Base-by-base conservation (phyloP, 2,329 filamentous ascomycete genomes). In the Fusarium nodosum region DNA sequence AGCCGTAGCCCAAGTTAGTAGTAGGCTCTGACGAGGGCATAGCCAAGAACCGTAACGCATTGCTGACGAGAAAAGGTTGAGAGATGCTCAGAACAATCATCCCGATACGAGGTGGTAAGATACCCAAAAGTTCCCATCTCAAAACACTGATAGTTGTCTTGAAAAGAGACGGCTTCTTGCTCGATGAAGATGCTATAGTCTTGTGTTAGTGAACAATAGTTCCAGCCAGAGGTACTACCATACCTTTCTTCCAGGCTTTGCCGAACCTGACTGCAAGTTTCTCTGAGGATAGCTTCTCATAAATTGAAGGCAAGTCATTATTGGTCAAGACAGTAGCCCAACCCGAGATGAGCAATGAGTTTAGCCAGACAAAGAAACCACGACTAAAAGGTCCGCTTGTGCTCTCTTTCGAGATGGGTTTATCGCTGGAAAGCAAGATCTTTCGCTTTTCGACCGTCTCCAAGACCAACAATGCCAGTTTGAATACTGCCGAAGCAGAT, bases 261-360 rank as follows among this genome's bases (percentile, higher is more conserved):
- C 36, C 60, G n/a, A 79, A 75, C 6, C 66, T 46, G 7, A 67
- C 46, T 2, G 71, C 64, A 31, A 79, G 73, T 12, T 70, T 74
- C n/a, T 71, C 70, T 0, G 77, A 79, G 0, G 67, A 74, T 2
- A 79, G 48, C 24, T 75, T 75, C 34, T 79, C 75, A 10, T 77
- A 73, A 11, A 78, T 77, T 1, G 57, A 28, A 4, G 78, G 78
- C 5, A 79, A 56, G 6, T 74, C 74, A 31, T 72, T 68, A 18
- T 71, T 72, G 2, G 72, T 76, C 15, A 79, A 44, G 9, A 69
- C 63, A 9, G 79, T 82, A 7, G 75, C 79, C 75, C 82, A 87
- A 1, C 86, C 85, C 18, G 77, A 75, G 28, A 79, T 79, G 42
- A 89, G 83, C 9, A 89, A 72, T 4, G 80, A 79, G 36, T 79